phyloP scores from a whole-genome alignment of 768 basidiomycete species.

The Stropharia rugosoannulata region DNA sequence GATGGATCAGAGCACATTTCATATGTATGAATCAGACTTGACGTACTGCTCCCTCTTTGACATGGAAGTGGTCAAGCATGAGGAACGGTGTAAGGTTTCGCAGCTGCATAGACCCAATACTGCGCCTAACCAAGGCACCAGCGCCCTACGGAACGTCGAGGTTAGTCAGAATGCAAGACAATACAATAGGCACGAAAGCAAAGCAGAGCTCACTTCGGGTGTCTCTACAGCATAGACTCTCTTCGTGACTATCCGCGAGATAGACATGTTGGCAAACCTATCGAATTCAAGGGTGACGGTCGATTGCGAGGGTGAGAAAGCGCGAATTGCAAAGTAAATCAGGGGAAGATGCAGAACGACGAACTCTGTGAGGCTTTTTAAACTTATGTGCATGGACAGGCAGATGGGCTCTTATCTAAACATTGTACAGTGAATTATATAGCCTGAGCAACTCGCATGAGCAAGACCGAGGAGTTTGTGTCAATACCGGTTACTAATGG shows the following conservation, averaged over 20 bases:
- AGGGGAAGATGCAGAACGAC: slow-evolving; percentile 1
- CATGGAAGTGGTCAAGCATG: slow-evolving; percentile 84
- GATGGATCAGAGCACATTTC: neutral
- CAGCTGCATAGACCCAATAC: slow-evolving; percentile 74
- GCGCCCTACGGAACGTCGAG: slow-evolving; percentile 49
- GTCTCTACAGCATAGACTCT: slow-evolving; percentile 77
- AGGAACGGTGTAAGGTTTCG: slow-evolving; percentile 89
- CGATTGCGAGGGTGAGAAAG: slow-evolving; percentile 6
- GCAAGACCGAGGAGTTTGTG: neutral
- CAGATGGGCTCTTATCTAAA: neutral
- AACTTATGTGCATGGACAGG: slow-evolving; percentile 2
- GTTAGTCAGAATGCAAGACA: neutral
- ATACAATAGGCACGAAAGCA: neutral
- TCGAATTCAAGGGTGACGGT: neutral
- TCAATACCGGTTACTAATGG: slow-evolving; percentile 4
- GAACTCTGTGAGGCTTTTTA: slow-evolving; percentile 5
- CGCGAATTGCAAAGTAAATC: neutral
- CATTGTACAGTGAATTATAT: too few relatives aligned
- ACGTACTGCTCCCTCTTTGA: slow-evolving; percentile 66
- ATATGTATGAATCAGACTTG: neutral
- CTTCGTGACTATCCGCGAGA: slow-evolving; percentile 72
- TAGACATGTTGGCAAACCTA: slow-evolving; percentile 21
- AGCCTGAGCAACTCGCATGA: too few relatives aligned
- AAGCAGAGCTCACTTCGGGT: slow-evolving; percentile 50
- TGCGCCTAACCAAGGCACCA: slow-evolving; percentile 81